Evolutionary conservation across 441 rosid species (phyloP).

Genomic region (Euphorbia corollata): DNA sequence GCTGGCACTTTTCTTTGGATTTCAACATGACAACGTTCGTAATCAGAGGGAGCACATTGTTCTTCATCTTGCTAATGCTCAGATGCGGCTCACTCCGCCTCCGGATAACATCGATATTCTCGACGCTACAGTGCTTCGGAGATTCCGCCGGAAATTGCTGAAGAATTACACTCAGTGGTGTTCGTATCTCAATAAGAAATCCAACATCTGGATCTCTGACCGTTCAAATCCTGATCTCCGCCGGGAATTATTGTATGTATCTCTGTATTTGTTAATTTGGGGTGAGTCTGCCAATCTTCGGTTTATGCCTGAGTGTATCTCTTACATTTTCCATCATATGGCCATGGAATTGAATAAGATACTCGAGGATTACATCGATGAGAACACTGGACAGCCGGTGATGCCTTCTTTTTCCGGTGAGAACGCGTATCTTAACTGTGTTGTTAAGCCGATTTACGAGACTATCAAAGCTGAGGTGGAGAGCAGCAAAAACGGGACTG

Average conservation of each 20-base stretch:
- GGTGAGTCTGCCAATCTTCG: constrained; percentile 80
- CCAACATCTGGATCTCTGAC: constrained; percentile 87
- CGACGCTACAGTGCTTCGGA: constrained; percentile 49
- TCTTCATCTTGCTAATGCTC: constrained; percentile 83
- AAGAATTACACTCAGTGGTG: constrained; percentile 76
- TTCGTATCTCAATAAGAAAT: constrained; percentile 58
- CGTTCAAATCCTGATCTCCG: constrained; percentile 54
- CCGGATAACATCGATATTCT: constrained; percentile 78
- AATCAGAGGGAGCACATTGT: constrained; percentile 84
- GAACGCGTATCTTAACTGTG: constrained; percentile 53
- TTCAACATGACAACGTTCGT: constrained; percentile 63
- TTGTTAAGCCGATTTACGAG: constrained; percentile 77
- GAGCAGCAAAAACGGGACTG: constrained; percentile 62
- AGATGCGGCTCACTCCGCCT: constrained; percentile 86
- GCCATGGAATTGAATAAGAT: constrained; percentile 75
- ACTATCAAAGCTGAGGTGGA: constrained; percentile 55
- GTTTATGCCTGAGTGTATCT: constrained; percentile 83
- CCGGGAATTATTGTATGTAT: constrained; percentile 67
- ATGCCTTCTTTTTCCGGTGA: constrained; percentile 65
- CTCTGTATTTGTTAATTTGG: constrained; percentile 71
- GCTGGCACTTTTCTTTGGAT: constrained; percentile 69
- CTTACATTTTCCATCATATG: constrained; percentile 78
- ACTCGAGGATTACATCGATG: constrained; percentile 73
- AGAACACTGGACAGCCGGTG: constrained; percentile 77
- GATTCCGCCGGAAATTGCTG: constrained; percentile 63